These are phyloP conservation scores for Magnaporthales sp. DNA, from an alignment of 2,329 filamentous ascomycete species.

Conservation along the genomic window DNA sequence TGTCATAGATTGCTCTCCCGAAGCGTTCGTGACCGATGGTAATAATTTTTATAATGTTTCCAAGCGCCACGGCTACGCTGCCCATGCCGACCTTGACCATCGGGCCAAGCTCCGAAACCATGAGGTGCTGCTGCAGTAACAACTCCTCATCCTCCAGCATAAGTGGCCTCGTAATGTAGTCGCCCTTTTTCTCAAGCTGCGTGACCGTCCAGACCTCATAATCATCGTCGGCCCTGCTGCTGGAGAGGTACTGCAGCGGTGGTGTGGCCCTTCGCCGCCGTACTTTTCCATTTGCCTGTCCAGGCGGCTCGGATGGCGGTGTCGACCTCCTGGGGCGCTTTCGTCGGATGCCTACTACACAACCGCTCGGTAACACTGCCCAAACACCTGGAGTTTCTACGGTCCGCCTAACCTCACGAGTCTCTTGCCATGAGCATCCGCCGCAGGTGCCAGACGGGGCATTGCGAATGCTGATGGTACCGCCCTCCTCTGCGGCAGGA, in stretches of 20 bases:
- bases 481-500: conserved; percentile 37
- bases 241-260: neutral
- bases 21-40: conserved; percentile 58
- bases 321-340: conserved; percentile 20
- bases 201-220: conserved; percentile 50
- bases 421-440: conserved; percentile 41
- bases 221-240: conserved; percentile 16
- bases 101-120: conserved; percentile 59
- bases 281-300: conserved; percentile 2
- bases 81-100: conserved; percentile 52
- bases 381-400: conserved; percentile 57
- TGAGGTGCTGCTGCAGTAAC: conserved; percentile 38
- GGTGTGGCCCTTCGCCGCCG: conserved; percentile 5
- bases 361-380: conserved; percentile 52
- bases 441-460: neutral
- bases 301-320: neutral
- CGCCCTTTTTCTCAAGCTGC: conserved; percentile 32
- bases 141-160: conserved; percentile 16
- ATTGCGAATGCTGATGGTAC: conserved; percentile 44
- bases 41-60: conserved; percentile 65
- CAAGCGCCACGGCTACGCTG: conserved; percentile 62
- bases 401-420: conserved; percentile 39
- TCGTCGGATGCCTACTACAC: conserved; percentile 54
- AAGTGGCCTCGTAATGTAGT: conserved; percentile 37
- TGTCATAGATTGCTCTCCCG: conserved; percentile 29